These are phyloP conservation scores for Celoporthe dispersa DNA, from an alignment of 2,329 filamentous ascomycete genomes.

Conservation along the genomic window DNA sequence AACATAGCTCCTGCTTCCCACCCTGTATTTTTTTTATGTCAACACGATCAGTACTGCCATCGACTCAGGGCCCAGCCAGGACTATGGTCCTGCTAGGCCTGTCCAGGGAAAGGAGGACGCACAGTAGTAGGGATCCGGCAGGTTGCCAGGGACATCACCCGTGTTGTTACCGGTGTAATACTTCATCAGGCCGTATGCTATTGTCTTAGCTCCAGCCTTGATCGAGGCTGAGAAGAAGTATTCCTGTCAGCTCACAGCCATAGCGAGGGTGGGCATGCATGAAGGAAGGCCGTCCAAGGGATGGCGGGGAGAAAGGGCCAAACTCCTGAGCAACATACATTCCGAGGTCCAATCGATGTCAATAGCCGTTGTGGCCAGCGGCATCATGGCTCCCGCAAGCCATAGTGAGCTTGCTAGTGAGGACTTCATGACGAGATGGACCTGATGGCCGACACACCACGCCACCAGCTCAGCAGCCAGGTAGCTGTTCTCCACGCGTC, in stretches of 20 bases:
- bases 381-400: slow-evolving; percentile 24
- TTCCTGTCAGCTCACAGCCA: slow-evolving; percentile 17
- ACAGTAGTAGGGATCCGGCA: slow-evolving; percentile 49
- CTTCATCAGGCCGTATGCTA: slow-evolving; percentile 31
- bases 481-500: slow-evolving; percentile 6
- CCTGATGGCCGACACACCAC: neutral
- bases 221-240: slow-evolving; percentile 25
- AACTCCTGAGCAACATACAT: slow-evolving; percentile 9
- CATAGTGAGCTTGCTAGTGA: slow-evolving; percentile 25
- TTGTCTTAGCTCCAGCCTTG: slow-evolving; percentile 28
- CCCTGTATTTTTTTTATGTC: slow-evolving; percentile 61
- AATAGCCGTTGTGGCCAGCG: slow-evolving; percentile 30
- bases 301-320: neutral
- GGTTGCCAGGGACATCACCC: slow-evolving; percentile 31
- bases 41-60: slow-evolving; percentile 45
- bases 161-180: slow-evolving; percentile 33
- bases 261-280: neutral
- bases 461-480: slow-evolving; percentile 10
- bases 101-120: slow-evolving; percentile 36
- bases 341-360: slow-evolving; percentile 31
- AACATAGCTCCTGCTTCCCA: slow-evolving; percentile 75
- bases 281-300: neutral
- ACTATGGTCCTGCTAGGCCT: too few species aligned
- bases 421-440: slow-evolving; percentile 21
- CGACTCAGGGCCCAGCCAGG: too few species aligned